Evolutionary conservation across 176 grass and related monocot species (phyloP).

Genomic region (Thinopyrum elongatum): DNA sequence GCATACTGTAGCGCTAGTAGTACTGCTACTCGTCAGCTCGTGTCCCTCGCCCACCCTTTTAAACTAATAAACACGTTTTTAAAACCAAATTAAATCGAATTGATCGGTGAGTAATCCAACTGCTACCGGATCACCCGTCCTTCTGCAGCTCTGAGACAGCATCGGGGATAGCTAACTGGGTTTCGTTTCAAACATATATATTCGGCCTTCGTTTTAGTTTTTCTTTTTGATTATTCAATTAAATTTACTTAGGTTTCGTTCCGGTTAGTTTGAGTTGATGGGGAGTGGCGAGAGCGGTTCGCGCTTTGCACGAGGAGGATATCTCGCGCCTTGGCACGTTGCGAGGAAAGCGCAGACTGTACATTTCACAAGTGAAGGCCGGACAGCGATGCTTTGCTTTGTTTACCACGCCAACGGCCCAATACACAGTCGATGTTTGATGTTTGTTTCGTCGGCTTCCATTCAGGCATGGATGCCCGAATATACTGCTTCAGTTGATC

Average conservation of each 20-base stretch:
- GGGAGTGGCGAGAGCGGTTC: neutral
- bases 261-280: neutral
- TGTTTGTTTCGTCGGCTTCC: too few species aligned
- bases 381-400: conserved; percentile 16
- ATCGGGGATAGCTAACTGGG: neutral
- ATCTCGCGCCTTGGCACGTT: conserved; percentile 34
- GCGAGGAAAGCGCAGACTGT: conserved; percentile 21
- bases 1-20: neutral
- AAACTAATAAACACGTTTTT: neutral
- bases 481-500: too few species aligned
- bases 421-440: too few species aligned
- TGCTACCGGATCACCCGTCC: neutral
- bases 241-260: neutral
- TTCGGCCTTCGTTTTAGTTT: neutral
- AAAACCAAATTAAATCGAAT: neutral
- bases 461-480: too few species aligned
- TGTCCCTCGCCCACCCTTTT: neutral
- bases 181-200: neutral
- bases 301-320: neutral
- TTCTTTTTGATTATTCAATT: too few species aligned
- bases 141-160: neutral
- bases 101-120: neutral
- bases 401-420: too few species aligned
- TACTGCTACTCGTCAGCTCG: neutral
- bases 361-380: conserved; percentile 18